Evolutionary conservation across 164 flowering plant genomes (phyloP), one percentile per base, ranked within the genome.

Genomic region (Vitis cinerea): DNA sequence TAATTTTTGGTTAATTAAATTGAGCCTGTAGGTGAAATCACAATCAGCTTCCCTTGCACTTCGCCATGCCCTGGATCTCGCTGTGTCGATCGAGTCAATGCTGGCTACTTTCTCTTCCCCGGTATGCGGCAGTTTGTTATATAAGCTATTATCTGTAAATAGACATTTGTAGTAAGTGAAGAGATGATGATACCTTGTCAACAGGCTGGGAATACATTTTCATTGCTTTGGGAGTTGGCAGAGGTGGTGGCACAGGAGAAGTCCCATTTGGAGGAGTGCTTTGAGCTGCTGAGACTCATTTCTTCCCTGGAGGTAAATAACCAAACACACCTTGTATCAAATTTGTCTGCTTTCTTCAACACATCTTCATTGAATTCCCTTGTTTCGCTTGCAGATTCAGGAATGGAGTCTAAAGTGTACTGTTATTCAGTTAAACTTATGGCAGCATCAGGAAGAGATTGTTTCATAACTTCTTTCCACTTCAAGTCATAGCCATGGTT

Each of bases 231-330:
- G 2, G 86, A 87, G 67, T 74, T 92, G 71, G 91, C 94, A 72
- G 74, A 76, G 66, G 90, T 88, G 30, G 90, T 82, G 14, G 63
- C 82, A 47, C 80, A 73, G 55, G 98, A 92, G 72, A 89, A 76
- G 70, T 70, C 81, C 57, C 75, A 87, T 11, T 56, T 89, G 30
- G 76, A 82, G 60, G 94, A 92, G 71, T 87, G 85, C 72, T 63
- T 79, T 58, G 91, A 90, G 68, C 77, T 81, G 62, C 64, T 81
- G 16, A 84, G 74, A 55, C 56, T 59, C 27, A 69, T 89, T 71
- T 81, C 86, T 8, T 53, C 65, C 11, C 76, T 84, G 50, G 86
- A 87, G 91, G 96, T 86, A 67, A 63, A 58, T 54, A 31, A 37
- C 37, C 50, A 30, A 37, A 37, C 17, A 12, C 2, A 31, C 19